phyloP scores from a whole-genome alignment of 169 alveolate genomes.

The Eimeria tenella region DNA sequence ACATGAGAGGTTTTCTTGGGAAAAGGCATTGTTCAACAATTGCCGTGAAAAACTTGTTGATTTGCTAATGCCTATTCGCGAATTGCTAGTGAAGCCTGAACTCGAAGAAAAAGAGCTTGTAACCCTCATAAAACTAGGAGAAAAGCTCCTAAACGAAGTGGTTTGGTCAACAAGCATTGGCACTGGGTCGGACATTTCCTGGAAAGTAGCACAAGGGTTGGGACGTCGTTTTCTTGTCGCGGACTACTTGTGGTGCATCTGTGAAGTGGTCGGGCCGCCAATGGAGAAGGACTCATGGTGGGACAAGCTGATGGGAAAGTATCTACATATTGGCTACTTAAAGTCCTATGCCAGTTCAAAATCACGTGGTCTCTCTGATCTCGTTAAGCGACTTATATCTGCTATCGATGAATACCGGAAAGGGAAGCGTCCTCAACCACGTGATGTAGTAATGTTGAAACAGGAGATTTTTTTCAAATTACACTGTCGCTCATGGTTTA shows the following conservation, averaged over 20 bases:
- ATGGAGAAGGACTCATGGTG: background rate
- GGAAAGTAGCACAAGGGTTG: background rate
- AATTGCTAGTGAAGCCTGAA: background rate
- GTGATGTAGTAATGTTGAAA: background rate
- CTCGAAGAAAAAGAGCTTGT: background rate
- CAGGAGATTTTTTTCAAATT: background rate
- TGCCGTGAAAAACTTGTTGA: constrained; percentile 1
- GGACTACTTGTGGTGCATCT: constrained; percentile 6
- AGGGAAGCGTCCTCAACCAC: constrained; percentile 8
- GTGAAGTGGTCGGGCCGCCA: constrained; percentile 30
- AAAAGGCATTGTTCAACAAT: background rate
- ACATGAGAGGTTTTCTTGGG: background rate
- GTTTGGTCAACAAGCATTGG: too few relatives aligned
- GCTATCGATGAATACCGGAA: background rate
- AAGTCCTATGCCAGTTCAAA: background rate
- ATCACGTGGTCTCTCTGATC: background rate
- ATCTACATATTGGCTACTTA: background rate
- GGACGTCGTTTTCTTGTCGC: constrained; percentile 8
- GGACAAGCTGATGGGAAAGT: background rate
- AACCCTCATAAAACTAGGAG: too few relatives aligned
- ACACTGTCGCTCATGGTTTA: constrained; percentile 1
- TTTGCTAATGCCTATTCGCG: background rate
- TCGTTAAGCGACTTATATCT: background rate
- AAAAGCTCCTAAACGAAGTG: too few relatives aligned
- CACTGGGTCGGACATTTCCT: too few relatives aligned